Base-by-base conservation (phyloP, 768 basidiomycete genomes). In the Auricularia sp. region DNA sequence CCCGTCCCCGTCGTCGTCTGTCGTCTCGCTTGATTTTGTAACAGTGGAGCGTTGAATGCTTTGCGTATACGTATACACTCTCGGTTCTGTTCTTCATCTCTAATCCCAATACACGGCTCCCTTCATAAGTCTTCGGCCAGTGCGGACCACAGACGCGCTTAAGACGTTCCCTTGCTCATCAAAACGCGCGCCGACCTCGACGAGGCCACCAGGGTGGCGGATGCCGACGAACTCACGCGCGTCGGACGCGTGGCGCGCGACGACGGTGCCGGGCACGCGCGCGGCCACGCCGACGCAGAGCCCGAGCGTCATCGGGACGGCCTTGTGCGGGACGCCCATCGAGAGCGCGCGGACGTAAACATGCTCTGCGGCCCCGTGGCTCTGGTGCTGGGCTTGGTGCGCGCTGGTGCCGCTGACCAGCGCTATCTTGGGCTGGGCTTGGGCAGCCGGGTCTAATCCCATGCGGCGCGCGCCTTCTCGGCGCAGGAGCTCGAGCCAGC, bases 351-450 rank as follows among this genome's bases (percentile, higher is more conserved):
- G 79, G 12, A 86, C 76, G 29, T 76, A 75, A 61, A 88, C 77
- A 68, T 87, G 81, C 3, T 78, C 80, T 12, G 71, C 71, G 2
- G 29, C 29, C 29, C 29, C 29, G 29, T 29, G 29, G 29, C 29
- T 29, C 47, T 51, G 23, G 72, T 64, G 43, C 71, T 72, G 29
- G 29, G 63, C 70, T 21, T 65, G 65, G 8, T 12, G 8, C 63
- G 65, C 8, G 64, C 63, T 11, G 75, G 81, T 61, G 74, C 39
- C 68, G 62, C 77, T 76, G 51, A 88, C 76, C 23, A 87, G 74
- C 3, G 85, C 84, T 64, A 90, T 83, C 71, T 89, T 90, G 1
- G 87, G 88, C 69, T 88, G 87, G 0, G 86, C 87, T 69, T 86
- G 81, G 1, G 82, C 81, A 4, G 72, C 64, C 1, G 86, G 85